These are phyloP conservation scores for Didymella sp. DNA, from an alignment of 2,329 filamentous ascomycete genomes.

Conservation along the genomic window DNA sequence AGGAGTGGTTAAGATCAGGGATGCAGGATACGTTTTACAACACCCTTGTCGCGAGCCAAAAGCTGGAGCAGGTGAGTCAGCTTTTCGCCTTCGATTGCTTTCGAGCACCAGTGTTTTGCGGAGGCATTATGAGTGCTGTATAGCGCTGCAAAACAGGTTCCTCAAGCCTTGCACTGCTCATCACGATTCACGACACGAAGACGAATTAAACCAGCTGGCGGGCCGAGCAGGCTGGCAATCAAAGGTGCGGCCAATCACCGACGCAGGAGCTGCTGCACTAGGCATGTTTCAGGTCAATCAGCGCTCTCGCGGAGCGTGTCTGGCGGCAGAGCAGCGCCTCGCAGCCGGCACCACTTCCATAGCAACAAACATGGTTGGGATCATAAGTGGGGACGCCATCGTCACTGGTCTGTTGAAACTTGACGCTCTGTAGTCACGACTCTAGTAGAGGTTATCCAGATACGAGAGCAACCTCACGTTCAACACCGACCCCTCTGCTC, in stretches of 20 bases:
- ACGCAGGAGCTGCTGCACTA: conserved; percentile 10
- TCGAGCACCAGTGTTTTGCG: not conserved
- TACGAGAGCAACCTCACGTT: not conserved
- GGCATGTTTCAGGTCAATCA: conserved; percentile 16
- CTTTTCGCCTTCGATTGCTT: not conserved
- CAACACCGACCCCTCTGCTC: not conserved
- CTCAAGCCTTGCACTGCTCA: not conserved
- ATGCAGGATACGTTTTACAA: conserved; percentile 27
- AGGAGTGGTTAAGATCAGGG: conserved; percentile 26
- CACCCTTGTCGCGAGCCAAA: conserved; percentile 28
- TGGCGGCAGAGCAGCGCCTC: conserved; percentile 15
- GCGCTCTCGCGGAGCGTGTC: conserved; percentile 4
- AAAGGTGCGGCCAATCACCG: conserved; percentile 6
- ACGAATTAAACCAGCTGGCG: conserved; percentile 7
- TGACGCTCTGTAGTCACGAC: not conserved
- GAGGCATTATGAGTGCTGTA: not conserved
- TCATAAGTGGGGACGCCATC: conserved; percentile 8
- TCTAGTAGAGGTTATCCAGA: not conserved
- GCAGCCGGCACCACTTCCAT: conserved; percentile 12
- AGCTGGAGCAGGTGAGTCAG: not conserved
- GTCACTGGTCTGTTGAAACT: not conserved
- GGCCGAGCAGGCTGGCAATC: conserved; percentile 15
- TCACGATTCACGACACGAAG: conserved; percentile 14
- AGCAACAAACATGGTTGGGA: conserved; percentile 13
- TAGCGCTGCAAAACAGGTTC: not conserved